These are phyloP conservation scores for Begonia peltatifolia DNA, from an alignment of 306 rosid genomes.

Conservation along the genomic window DNA sequence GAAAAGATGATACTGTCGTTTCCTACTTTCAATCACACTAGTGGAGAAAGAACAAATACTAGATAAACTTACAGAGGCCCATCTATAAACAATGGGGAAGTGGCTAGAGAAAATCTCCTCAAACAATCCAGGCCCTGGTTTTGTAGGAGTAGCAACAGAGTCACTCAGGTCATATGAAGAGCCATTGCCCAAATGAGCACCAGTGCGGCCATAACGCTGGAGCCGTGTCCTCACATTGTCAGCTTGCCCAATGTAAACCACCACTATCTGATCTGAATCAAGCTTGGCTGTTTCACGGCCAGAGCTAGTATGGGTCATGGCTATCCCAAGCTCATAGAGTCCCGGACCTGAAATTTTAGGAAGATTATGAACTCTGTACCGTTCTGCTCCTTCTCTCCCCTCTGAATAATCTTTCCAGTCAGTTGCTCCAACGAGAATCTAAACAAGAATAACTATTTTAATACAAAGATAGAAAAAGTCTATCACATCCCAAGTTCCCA, in stretches of 20 bases:
- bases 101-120: slow-evolving; percentile 38
- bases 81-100: slow-evolving; percentile 58
- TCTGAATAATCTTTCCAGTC: slow-evolving; percentile 65
- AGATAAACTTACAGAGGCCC: slow-evolving; percentile 67
- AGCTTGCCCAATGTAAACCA: slow-evolving; percentile 64
- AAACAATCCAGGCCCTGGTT: slow-evolving; percentile 41
- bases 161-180: slow-evolving; percentile 2
- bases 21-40: slow-evolving; percentile 7
- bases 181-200: slow-evolving; percentile 51
- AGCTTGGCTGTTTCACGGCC: slow-evolving; percentile 47
- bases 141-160: slow-evolving; percentile 10
- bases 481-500: background rate
- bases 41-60: slow-evolving; percentile 2
- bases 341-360: slow-evolving; percentile 44
- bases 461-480: slow-evolving; percentile 1
- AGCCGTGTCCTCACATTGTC: slow-evolving; percentile 57
- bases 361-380: slow-evolving; percentile 60
- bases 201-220: slow-evolving; percentile 58
- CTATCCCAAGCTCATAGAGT: slow-evolving; percentile 68
- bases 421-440: slow-evolving; percentile 67
- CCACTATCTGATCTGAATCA: slow-evolving; percentile 25
- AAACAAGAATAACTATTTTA: background rate
- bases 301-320: slow-evolving; percentile 14
- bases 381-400: slow-evolving; percentile 60
- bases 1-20: background rate